Evolutionary conservation across 1,284 basidiomycete species (phyloP).

Genomic region (Takashimella koratensis): DNA sequence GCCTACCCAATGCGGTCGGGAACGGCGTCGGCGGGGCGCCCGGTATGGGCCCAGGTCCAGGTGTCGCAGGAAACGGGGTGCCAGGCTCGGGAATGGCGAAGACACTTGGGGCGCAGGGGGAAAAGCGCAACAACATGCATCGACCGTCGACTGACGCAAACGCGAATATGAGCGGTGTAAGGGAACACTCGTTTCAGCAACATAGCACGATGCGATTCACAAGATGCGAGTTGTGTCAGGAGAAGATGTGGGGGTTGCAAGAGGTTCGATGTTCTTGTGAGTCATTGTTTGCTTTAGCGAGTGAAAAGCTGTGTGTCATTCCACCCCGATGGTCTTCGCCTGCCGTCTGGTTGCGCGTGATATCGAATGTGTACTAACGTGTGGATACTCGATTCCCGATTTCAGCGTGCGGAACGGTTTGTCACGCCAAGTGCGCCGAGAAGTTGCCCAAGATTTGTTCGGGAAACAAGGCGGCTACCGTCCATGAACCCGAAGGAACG

Average conservation of each 20-base stretch:
- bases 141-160: slow-evolving; percentile 46
- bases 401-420: slow-evolving; percentile 51
- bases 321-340: slow-evolving; percentile 2
- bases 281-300: slow-evolving; percentile 35
- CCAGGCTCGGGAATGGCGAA: slow-evolving; percentile 9
- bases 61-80: slow-evolving; percentile 2
- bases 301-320: neutral
- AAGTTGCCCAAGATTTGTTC: slow-evolving; percentile 46
- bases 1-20: neutral
- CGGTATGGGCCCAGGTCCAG: neutral
- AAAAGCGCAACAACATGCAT: slow-evolving; percentile 9
- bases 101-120: neutral
- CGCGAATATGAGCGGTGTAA: slow-evolving; percentile 13
- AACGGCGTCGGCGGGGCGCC: neutral
- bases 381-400: too few relatives aligned
- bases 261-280: slow-evolving; percentile 76
- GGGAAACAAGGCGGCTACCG: slow-evolving; percentile 22
- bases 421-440: slow-evolving; percentile 51
- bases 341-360: too few relatives aligned
- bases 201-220: slow-evolving; percentile 83
- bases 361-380: too few relatives aligned
- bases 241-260: slow-evolving; percentile 98
- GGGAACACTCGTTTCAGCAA: slow-evolving; percentile 83
- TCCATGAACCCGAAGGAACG: slow-evolving; percentile 34
- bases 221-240: slow-evolving; percentile 89